Evolutionary conservation across 2,329 filamentous ascomycete species (phyloP).

Genomic region (Sarocladiaceae sp.): DNA sequence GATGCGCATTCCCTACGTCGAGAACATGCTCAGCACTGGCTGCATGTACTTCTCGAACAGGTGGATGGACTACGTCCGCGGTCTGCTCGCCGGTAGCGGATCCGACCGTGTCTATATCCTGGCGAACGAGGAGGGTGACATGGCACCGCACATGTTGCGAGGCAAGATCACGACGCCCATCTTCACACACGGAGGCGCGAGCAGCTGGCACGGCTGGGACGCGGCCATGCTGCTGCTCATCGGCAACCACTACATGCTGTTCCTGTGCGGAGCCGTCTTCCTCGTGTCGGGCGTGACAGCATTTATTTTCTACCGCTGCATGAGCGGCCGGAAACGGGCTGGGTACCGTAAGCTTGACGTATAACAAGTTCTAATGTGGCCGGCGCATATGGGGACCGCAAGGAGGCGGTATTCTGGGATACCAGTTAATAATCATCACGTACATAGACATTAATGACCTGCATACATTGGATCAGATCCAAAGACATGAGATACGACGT

Average conservation of each 20-base stretch:
- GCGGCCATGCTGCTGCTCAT: constrained; percentile 16
- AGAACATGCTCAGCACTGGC: constrained; percentile 21
- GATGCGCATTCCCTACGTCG: constrained; percentile 20
- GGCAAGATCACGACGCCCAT: constrained; percentile 18
- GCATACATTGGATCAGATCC: neutral
- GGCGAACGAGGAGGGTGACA: constrained; percentile 14
- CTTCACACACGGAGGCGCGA: constrained; percentile 18
- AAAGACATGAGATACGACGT: no score
- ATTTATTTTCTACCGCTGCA: constrained; percentile 7
- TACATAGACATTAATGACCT: constrained; percentile 4
- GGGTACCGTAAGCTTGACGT: constrained; percentile 7
- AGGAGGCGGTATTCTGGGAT: neutral
- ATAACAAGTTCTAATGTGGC: no score
- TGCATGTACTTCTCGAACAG: constrained; percentile 21
- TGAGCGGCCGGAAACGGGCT: neutral
- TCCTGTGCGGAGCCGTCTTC: constrained; percentile 11
- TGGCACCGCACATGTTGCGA: constrained; percentile 18
- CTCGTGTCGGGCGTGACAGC: constrained; percentile 3
- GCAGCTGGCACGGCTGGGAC: constrained; percentile 21
- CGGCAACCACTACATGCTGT: constrained; percentile 15
- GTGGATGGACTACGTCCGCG: constrained; percentile 18
- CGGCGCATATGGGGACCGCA: no score
- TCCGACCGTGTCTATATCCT: constrained; percentile 5
- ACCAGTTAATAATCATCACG: neutral
- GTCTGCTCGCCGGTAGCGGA: constrained; percentile 9